These are phyloP conservation scores for Oenanthe javanica DNA, from an alignment of 140 eudicot species.

Conservation along the genomic window DNA sequence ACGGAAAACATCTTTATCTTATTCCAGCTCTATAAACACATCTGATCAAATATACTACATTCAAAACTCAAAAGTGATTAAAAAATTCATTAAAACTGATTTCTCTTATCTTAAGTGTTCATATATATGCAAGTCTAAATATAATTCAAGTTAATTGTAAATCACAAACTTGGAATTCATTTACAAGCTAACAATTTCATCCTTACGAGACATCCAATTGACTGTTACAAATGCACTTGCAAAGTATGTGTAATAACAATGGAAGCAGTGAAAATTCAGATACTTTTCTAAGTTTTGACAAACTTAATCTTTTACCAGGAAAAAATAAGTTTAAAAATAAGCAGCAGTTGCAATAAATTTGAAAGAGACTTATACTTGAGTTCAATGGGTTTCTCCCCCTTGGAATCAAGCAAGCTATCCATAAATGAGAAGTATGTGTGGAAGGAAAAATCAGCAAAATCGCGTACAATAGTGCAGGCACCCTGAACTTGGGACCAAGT, in stretches of 20 bases:
- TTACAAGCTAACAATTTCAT: background rate
- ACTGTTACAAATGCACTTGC: background rate
- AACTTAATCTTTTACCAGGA: background rate
- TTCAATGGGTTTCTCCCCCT: constrained; percentile 19
- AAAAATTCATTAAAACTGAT: background rate
- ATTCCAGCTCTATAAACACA: background rate
- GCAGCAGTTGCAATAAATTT: background rate
- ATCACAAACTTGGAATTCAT: background rate
- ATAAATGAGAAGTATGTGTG: constrained; percentile 18
- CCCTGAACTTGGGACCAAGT: constrained; percentile 19
- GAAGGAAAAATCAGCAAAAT: constrained; percentile 19
- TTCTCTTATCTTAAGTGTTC: background rate
- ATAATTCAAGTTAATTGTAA: background rate
- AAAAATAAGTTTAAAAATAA: background rate
- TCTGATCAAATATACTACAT: background rate
- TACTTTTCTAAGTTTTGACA: background rate
- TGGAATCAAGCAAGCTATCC: constrained; percentile 16
- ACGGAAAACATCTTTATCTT: background rate
- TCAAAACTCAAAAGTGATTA: background rate
- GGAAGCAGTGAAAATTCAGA: background rate
- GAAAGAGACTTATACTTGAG: constrained; percentile 6
- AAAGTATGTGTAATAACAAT: background rate
- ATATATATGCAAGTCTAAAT: background rate
- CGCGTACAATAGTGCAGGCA: constrained; percentile 22
- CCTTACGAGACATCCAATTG: background rate